Evolutionary conservation across 805 yeast species (phyloP).

Genomic region (Metschnikowia drakensbergensis): DNA sequence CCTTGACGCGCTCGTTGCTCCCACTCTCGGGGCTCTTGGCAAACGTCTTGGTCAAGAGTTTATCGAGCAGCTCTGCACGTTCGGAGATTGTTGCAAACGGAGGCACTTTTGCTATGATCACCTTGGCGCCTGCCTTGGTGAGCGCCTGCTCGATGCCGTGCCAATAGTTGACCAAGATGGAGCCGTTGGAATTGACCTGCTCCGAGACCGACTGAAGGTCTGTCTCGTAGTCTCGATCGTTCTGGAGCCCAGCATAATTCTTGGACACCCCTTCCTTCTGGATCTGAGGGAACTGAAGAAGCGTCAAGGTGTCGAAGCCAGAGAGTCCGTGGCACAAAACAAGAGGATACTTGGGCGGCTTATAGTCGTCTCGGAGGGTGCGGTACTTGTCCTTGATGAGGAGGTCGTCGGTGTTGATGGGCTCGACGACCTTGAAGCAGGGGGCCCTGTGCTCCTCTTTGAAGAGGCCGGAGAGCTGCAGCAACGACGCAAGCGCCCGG

Average conservation of each 20-base stretch:
- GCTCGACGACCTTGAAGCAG: background rate
- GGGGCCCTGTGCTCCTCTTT: background rate
- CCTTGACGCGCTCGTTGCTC: constrained; percentile 35
- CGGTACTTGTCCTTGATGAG: constrained; percentile 30
- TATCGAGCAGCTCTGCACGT: constrained; percentile 57
- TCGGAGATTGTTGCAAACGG: constrained; percentile 73
- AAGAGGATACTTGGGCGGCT: constrained; percentile 66
- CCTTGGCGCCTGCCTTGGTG: constrained; percentile 59
- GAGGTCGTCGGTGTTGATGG: constrained; percentile 13
- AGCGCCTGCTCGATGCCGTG: constrained; percentile 67
- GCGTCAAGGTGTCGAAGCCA: constrained; percentile 60
- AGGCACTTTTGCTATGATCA: constrained; percentile 73
- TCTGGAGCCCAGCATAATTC: constrained; percentile 12
- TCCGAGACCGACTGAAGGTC: constrained; percentile 13
- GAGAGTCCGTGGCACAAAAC: constrained; percentile 84
- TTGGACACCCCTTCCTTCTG: constrained; percentile 3
- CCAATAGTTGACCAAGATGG: constrained; percentile 68
- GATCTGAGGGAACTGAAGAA: constrained; percentile 16
- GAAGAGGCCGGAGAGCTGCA: background rate
- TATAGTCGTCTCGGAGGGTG: constrained; percentile 37
- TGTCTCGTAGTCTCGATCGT: constrained; percentile 9
- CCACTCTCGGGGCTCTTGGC: constrained; percentile 15
- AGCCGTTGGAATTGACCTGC: constrained; percentile 19
- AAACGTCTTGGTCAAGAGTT: constrained; percentile 41
- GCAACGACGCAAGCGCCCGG: constrained; percentile 10